These are phyloP conservation scores for Coniochaeta hoffmannii DNA, from an alignment of 2,329 filamentous ascomycete species.

Conservation along the genomic window DNA sequence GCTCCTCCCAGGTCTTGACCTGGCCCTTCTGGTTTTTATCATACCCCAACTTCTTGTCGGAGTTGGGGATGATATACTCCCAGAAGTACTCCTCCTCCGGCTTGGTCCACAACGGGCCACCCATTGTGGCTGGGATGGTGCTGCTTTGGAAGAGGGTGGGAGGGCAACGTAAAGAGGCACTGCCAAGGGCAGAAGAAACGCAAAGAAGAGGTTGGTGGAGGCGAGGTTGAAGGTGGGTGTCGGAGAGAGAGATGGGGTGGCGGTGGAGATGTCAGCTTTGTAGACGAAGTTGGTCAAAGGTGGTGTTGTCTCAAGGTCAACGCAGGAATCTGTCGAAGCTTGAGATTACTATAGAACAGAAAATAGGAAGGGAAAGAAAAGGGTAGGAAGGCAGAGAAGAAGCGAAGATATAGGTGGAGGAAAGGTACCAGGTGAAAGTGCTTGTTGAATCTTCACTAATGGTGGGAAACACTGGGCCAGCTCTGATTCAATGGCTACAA, in stretches of 20 bases:
- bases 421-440: background rate
- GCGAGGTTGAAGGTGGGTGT: background rate
- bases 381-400: constrained; percentile 1
- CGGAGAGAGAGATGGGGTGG: background rate
- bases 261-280: too few species aligned
- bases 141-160: background rate
- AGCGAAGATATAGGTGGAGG: background rate
- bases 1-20: constrained; percentile 13
- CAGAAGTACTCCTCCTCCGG: constrained; percentile 44
- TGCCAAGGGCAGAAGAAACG: background rate
- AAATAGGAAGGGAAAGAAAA: constrained; percentile 4
- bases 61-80: constrained; percentile 21
- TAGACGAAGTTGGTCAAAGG: too few species aligned
- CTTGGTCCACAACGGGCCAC: constrained; percentile 40
- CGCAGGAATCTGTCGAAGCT: background rate
- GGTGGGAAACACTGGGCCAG: background rate
- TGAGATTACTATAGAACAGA: background rate
- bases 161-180: background rate
- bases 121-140: constrained; percentile 27
- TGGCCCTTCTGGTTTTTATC: constrained; percentile 7
- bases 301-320: background rate
- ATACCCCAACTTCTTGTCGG: constrained; percentile 16
- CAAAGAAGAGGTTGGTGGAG: background rate
- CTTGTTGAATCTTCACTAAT: background rate
- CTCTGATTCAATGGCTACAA: background rate